phyloP scores from a whole-genome alignment of 2,329 filamentous ascomycete species.

The Microdochium bolleyi region DNA sequence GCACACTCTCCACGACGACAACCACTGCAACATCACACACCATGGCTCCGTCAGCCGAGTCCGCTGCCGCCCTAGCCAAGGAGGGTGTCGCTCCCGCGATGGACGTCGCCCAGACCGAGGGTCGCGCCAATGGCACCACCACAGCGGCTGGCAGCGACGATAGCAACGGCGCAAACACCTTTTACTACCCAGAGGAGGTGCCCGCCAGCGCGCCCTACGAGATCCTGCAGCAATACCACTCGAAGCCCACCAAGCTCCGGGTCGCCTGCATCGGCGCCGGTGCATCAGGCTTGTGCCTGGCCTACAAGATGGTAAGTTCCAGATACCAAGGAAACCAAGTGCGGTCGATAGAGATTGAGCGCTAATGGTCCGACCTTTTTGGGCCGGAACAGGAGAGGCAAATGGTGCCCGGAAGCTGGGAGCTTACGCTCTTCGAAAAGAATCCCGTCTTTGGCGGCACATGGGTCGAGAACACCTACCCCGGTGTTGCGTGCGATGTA shows the following conservation, averaged over 20 bases:
- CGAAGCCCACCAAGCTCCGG: conserved; percentile 23
- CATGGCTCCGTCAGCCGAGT: not conserved
- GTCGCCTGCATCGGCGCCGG: conserved; percentile 21
- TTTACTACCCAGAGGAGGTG: conserved; percentile 14
- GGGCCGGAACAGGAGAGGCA: conserved; percentile 5
- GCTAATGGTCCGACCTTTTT: not conserved
- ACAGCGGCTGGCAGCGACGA: not conserved
- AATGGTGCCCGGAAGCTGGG: conserved; percentile 17
- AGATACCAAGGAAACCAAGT: no score
- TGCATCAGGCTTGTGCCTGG: conserved; percentile 17
- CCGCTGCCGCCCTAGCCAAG: not conserved
- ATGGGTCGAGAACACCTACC: conserved; percentile 17
- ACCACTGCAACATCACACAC: not conserved
- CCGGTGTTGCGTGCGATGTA: conserved; percentile 10
- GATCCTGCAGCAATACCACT: conserved; percentile 23
- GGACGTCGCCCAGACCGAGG: not conserved
- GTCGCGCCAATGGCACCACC: not conserved
- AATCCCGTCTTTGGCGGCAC: conserved; percentile 18
- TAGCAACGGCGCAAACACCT: conserved; percentile 7
- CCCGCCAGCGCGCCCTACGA: conserved; percentile 12
- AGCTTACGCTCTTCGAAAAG: conserved; percentile 23
- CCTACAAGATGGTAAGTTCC: conserved; percentile 16
- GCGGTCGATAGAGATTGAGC: conserved; percentile 6
- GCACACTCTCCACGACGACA: not conserved
- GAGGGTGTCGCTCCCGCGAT: not conserved